Evolutionary conservation across 2,329 filamentous ascomycete species (phyloP).

Genomic region (Mariannaea sp.): DNA sequence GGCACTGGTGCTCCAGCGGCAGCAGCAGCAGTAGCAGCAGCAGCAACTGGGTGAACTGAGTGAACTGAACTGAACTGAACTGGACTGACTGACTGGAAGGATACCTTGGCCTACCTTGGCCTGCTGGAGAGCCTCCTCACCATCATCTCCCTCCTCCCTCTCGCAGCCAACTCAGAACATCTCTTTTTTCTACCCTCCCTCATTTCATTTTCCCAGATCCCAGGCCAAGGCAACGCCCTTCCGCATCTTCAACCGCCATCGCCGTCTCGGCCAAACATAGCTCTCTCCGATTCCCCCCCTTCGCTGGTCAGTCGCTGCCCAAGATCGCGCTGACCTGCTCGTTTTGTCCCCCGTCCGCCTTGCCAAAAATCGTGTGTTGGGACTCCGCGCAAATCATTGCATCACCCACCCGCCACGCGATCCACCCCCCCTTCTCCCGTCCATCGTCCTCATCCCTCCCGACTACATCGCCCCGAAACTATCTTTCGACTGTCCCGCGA

Average conservation of each 20-base stretch:
- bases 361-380: conserved; percentile 39
- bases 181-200: conserved; percentile 28
- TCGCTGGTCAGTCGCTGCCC: conserved; percentile 19
- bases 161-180: conserved; percentile 20
- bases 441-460: conserved; percentile 31
- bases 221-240: conserved; percentile 26
- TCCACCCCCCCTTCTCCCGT: conserved; percentile 35
- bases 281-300: conserved; percentile 11
- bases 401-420: conserved; percentile 40
- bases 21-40: no score
- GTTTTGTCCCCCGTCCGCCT: conserved; percentile 22
- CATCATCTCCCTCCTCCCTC: conserved; percentile 18
- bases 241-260: conserved; percentile 23
- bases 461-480: conserved; percentile 31
- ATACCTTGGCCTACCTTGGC: neutral
- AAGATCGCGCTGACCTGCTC: conserved; percentile 24
- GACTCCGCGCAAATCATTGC: conserved; percentile 42
- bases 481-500: conserved; percentile 39
- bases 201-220: conserved; percentile 38
- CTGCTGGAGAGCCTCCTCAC: conserved; percentile 13
- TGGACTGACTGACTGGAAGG: no score
- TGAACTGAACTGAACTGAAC: no score
- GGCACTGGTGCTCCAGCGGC: no score
- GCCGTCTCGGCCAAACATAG: conserved; percentile 17
- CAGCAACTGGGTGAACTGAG: no score